Conservation (phyloP, 257 asterid genomes). For the Cruciata laevipes region DNA sequence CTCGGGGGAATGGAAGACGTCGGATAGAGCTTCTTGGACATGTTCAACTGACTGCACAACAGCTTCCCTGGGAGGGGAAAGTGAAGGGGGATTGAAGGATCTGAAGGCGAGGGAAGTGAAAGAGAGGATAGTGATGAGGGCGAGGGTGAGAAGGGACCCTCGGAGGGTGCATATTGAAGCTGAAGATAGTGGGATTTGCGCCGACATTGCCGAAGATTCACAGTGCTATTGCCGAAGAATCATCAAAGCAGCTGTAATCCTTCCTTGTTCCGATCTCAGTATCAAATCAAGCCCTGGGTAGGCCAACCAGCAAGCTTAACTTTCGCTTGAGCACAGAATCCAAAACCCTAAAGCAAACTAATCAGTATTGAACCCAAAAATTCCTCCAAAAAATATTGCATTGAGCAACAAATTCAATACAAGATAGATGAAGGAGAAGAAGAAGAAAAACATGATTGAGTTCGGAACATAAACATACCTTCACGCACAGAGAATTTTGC, state of each 20-base stretch:
- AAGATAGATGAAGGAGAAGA: no score
- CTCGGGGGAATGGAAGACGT: constrained; percentile 64
- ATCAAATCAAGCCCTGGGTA: no score
- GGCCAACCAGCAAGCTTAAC: no score
- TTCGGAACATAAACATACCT: no score
- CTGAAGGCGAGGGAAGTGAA: constrained; percentile 60
- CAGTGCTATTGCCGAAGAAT: not conserved
- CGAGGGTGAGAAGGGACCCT: constrained; percentile 65
- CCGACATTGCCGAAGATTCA: constrained; percentile 58
- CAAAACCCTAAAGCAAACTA: no score
- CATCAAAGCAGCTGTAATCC: not conserved
- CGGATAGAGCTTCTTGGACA: constrained; percentile 20
- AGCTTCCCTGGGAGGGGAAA: constrained; percentile 20
- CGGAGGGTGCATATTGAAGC: constrained; percentile 45
- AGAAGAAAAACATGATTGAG: no score
- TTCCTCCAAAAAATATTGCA: no score
- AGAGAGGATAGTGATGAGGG: constrained; percentile 56
- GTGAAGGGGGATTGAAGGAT: constrained; percentile 50
- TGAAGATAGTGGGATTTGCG: constrained; percentile 34
- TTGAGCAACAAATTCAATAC: no score
- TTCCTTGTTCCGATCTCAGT: not conserved
- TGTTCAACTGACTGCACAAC: constrained; percentile 18
- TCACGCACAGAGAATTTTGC: no score
- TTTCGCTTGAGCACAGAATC: no score
- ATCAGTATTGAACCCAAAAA: no score